Percentiles rank a stretch among this genome's conserved stretches.
Conservation (phyloP, 2,329 filamentous ascomycete genomes). For the Lecanicillium sp. region DNA sequence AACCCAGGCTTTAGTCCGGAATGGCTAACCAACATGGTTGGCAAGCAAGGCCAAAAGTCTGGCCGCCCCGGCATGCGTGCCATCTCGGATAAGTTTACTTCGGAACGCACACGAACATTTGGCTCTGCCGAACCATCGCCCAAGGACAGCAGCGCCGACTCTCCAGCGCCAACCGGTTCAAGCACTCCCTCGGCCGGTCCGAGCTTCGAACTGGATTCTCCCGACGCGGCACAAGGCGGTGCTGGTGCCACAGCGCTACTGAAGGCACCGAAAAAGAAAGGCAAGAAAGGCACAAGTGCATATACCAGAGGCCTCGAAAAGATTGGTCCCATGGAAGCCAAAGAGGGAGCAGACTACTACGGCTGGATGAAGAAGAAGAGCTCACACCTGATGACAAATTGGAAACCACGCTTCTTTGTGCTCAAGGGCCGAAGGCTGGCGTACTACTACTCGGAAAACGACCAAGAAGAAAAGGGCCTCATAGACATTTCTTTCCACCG, state of each 20-base stretch:
- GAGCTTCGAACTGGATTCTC: constrained; percentile 74
- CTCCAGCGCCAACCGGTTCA: constrained; percentile 70
- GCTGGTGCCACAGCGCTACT: constrained; percentile 40
- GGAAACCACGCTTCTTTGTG: constrained; percentile 95
- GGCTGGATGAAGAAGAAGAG: constrained; percentile 99
- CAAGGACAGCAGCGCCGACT: constrained; percentile 47
- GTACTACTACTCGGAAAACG: constrained; percentile 93
- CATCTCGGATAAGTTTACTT: constrained; percentile 68
- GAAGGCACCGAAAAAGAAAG: constrained; percentile 54
- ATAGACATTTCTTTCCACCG: constrained; percentile 98
- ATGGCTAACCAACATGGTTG: constrained; percentile 44
- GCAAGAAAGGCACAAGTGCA: constrained; percentile 91
- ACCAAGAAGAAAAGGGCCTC: constrained; percentile 85
- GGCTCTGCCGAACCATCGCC: constrained; percentile 35
- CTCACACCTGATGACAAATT: constrained; percentile 90
- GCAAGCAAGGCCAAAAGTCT: constrained; percentile 39
- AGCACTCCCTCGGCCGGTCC: constrained; percentile 55
- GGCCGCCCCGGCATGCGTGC: constrained; percentile 66
- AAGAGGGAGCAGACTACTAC: constrained; percentile 80
- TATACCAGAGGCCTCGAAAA: constrained; percentile 82
- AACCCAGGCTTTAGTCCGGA: constrained; percentile 41
- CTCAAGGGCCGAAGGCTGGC: constrained; percentile 83
- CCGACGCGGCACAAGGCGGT: constrained; percentile 52
- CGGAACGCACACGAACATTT: constrained; percentile 30
- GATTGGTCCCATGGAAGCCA: constrained; percentile 73